Conservation (phyloP, 345 rosid species). For the Carallia brachiata region DNA sequence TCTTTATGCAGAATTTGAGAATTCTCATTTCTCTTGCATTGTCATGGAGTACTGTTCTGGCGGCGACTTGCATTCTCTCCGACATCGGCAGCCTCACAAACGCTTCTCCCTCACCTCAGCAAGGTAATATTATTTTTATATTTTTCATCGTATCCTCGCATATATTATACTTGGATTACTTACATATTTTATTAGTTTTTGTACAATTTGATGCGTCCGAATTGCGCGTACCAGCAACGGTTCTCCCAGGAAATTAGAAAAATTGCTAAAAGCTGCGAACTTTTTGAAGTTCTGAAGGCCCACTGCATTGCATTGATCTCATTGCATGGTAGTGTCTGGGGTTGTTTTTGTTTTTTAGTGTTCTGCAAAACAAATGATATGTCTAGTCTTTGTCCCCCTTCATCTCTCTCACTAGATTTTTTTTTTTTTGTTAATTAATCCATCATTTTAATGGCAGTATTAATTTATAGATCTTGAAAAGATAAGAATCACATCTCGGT, state of each 20-base stretch:
- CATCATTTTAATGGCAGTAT: neutral
- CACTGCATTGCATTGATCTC: neutral
- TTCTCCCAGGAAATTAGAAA: too few species aligned
- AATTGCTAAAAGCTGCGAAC: constrained; percentile 21
- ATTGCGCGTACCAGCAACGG: too few species aligned
- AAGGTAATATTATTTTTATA: constrained; percentile 38
- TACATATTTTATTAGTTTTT: too few species aligned
- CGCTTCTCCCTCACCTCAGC: constrained; percentile 72
- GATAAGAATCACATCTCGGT: constrained; percentile 16
- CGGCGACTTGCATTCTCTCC: constrained; percentile 81
- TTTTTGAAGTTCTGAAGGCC: constrained; percentile 4
- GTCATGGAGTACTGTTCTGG: constrained; percentile 97
- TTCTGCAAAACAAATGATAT: constrained; percentile 19
- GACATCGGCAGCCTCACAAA: constrained; percentile 59
- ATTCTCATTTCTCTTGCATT: constrained; percentile 78
- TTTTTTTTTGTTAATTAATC: neutral
- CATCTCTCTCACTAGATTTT: neutral
- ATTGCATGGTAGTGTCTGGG: constrained; percentile 33
- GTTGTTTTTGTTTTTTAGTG: constrained; percentile 43
- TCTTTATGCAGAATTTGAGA: constrained; percentile 84
- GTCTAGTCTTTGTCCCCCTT: constrained; percentile 45
- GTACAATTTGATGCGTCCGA: too few species aligned
- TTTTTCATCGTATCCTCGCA: too few species aligned
- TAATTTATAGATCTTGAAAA: neutral
- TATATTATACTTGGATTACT: too few species aligned